Conservation (phyloP, 108 stramenopile genomes). For the Nitzschia putrida region DNA sequence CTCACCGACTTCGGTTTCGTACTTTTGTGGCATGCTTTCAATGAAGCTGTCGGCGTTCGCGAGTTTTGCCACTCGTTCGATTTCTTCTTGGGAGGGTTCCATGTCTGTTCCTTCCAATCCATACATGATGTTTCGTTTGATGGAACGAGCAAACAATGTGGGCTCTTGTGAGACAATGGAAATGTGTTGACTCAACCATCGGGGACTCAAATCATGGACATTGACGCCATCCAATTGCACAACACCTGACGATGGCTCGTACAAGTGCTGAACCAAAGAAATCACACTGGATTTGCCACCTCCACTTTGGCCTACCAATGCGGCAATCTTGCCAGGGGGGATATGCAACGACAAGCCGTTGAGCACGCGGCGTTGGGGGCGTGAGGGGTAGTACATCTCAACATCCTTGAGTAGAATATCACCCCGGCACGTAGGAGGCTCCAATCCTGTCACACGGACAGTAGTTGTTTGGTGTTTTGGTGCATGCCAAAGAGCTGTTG, state of each 20-base stretch:
- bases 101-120: conserved; percentile 64
- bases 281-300: conserved; percentile 69
- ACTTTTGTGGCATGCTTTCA: conserved; percentile 49
- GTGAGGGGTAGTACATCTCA: conserved; percentile 60
- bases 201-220: conserved; percentile 49
- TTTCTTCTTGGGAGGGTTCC: conserved; percentile 64
- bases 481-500: neutral
- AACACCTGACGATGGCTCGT: conserved; percentile 64
- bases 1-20: conserved; percentile 81
- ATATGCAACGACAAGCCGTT: conserved; percentile 50
- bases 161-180: conserved; percentile 89
- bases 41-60: conserved; percentile 87
- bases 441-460: conserved; percentile 46
- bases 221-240: conserved; percentile 53
- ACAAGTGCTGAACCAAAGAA: conserved; percentile 77
- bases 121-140: conserved; percentile 85
- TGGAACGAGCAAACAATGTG: conserved; percentile 79
- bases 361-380: conserved; percentile 57
- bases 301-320: conserved; percentile 80
- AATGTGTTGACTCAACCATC: conserved; percentile 49
- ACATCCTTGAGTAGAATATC: conserved; percentile 52
- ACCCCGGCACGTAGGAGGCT: conserved; percentile 43
- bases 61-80: conserved; percentile 70
- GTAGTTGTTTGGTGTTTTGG: neutral
- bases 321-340: conserved; percentile 62